These are phyloP conservation scores for Glaciozyma martinii DNA, from an alignment of 768 basidiomycete genomes.

Conservation along the genomic window DNA sequence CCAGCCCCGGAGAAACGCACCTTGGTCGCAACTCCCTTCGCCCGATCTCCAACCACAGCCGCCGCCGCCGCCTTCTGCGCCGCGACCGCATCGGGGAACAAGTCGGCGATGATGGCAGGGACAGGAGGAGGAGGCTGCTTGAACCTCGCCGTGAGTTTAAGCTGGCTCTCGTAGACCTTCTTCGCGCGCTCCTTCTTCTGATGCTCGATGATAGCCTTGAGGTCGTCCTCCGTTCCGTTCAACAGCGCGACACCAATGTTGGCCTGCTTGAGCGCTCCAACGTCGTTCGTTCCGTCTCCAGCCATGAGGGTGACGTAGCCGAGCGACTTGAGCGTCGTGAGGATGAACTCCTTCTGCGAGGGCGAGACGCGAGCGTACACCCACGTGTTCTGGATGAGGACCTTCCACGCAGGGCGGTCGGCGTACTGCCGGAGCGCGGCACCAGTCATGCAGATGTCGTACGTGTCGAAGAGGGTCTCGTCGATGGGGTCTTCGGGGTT, in stretches of 20 bases:
- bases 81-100: conserved; percentile 81
- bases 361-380: conserved; percentile 98
- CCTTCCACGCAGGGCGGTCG: conserved; percentile 54
- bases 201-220: conserved; percentile 87
- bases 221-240: conserved; percentile 82
- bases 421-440: conserved; percentile 83
- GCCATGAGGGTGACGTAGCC: conserved; percentile 96
- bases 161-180: conserved; percentile 93
- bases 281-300: conserved; percentile 97
- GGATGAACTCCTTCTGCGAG: conserved; percentile 86
- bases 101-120: conserved; percentile 72
- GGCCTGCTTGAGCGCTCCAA: conserved; percentile 95
- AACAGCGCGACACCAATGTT: conserved; percentile 90
- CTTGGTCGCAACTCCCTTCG: conserved; percentile 84
- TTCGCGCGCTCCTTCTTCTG: conserved; percentile 82
- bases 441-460: conserved; percentile 95
- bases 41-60: conserved; percentile 56
- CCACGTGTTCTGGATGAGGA: conserved; percentile 89
- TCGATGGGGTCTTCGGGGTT: conserved; percentile 73
- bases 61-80: conserved; percentile 73
- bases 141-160: conserved; percentile 80
- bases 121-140: conserved; percentile 89
- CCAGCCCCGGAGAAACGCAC: conserved; percentile 42
- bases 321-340: conserved; percentile 76
- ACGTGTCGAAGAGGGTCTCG: conserved; percentile 62